Base-by-base conservation (phyloP, 1,139 yeast genomes). In the Hansenula lynferdii region DNA sequence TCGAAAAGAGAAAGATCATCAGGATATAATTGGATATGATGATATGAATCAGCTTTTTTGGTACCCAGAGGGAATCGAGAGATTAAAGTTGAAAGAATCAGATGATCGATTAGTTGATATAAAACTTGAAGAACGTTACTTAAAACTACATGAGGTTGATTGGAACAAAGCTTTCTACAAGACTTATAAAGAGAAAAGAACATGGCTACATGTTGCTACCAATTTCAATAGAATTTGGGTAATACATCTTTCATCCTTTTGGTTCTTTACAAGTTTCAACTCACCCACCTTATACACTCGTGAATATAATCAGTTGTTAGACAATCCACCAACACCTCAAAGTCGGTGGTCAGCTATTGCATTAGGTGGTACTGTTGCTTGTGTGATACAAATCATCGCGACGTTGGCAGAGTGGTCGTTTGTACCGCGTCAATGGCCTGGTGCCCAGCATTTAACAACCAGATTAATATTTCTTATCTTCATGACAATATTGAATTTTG, bases 221-320 rank as follows among this genome's bases (percentile, higher is more conserved):
- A 85, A 86, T 55, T 86, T 85, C 58, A 84, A 80, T 56, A 65
- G 96, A 42, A 77, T 86, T 25, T 86, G 96, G 95, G 78, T 85
- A 28, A 78, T 86, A 36, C 96, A 87, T 55, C 60, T 80, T 7
- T 70, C 86, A 0, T 69, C 82, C 41, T 87, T 80, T 60, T 86
- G 96, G 96, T 85, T 78, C 54, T 85, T 80, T 53, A 84, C 94
- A 1, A 69, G 82, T 31, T 81, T 81, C 57, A 85, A 86, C 57
- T 73, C 95, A 0, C 89, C 95, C 0, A 70, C 89, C 0, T 62
- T 87, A 17, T 87, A 85, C 58, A 85, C 95, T 1, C 65, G 64
- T 36, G 61, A 77, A 41, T 85, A 82, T 54, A 57, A 62, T 35
- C 83, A 78, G 41, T 56, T 72, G 26, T 54, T 77, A 37, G 74